phyloP scores from a whole-genome alignment of 2,329 filamentous ascomycete species.

The Fusarium annulatum region DNA sequence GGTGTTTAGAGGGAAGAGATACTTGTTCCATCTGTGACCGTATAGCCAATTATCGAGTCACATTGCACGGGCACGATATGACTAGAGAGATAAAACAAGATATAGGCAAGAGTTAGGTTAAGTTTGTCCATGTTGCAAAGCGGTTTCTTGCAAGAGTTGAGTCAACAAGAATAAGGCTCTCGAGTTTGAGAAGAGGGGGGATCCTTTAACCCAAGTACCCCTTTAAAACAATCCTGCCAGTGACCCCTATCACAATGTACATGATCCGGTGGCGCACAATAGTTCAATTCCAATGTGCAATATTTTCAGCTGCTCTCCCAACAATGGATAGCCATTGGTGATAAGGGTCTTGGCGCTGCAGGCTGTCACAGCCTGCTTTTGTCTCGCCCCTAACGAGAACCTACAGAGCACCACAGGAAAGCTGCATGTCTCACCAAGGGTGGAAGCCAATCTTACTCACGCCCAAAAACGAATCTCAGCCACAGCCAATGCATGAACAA shows the following conservation, averaged over 20 bases:
- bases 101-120: accelerated
- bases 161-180: neutral
- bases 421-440: neutral
- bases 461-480: too few relatives aligned
- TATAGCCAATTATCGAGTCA: neutral
- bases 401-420: neutral
- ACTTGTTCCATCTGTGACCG: neutral
- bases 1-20: neutral
- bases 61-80: neutral
- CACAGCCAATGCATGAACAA: too few relatives aligned
- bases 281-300: neutral
- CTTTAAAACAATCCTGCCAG: neutral
- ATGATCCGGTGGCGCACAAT: neutral
- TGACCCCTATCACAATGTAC: neutral
- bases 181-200: neutral
- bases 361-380: neutral
- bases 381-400: neutral
- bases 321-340: neutral
- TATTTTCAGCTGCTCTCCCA: neutral
- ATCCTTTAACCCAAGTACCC: neutral
- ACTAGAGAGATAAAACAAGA: accelerated
- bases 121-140: accelerated
- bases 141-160: neutral
- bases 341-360: neutral
- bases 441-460: neutral